These are phyloP conservation scores for Colletotrichum orbiculare DNA, from an alignment of 2,329 filamentous ascomycete species.

Conservation along the genomic window DNA sequence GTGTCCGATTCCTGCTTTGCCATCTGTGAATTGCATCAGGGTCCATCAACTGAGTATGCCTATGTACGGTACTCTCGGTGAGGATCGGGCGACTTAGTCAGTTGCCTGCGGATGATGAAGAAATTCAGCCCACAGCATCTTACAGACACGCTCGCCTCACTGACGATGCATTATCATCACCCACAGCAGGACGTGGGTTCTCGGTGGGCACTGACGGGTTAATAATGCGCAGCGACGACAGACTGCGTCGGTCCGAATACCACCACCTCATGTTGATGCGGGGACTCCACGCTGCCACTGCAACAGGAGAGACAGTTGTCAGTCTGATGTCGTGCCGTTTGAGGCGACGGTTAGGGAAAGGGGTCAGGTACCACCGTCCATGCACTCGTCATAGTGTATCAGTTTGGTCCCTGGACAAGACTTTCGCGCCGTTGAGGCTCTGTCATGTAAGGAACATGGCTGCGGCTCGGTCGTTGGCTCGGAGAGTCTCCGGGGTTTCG, in stretches of 20 bases:
- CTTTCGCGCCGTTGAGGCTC: constrained; percentile 10
- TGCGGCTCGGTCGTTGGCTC: constrained; percentile 29
- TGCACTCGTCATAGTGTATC: not conserved
- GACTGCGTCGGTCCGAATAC: constrained; percentile 28
- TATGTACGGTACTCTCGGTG: no score
- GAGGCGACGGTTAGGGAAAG: constrained; percentile 6
- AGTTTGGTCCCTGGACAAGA: no score
- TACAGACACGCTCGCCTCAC: no score
- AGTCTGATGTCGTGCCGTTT: constrained; percentile 24
- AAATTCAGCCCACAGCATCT: not conserved
- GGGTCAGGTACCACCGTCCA: not conserved
- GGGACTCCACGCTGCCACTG: constrained; percentile 25
- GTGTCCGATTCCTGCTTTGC: not conserved
- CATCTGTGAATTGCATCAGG: no score
- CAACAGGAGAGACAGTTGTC: constrained; percentile 1
- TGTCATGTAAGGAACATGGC: constrained; percentile 22
- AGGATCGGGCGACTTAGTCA: constrained; percentile 1
- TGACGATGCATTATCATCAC: not conserved
- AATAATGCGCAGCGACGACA: not conserved
- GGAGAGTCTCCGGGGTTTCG: constrained; percentile 19
- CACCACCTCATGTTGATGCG: constrained; percentile 16
- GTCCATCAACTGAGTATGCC: no score
- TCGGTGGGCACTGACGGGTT: constrained; percentile 3
- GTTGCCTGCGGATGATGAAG: not conserved
- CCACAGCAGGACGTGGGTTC: not conserved